Base-by-base conservation (phyloP, 2,329 filamentous ascomycete genomes). In the Phialocephala sp. region DNA sequence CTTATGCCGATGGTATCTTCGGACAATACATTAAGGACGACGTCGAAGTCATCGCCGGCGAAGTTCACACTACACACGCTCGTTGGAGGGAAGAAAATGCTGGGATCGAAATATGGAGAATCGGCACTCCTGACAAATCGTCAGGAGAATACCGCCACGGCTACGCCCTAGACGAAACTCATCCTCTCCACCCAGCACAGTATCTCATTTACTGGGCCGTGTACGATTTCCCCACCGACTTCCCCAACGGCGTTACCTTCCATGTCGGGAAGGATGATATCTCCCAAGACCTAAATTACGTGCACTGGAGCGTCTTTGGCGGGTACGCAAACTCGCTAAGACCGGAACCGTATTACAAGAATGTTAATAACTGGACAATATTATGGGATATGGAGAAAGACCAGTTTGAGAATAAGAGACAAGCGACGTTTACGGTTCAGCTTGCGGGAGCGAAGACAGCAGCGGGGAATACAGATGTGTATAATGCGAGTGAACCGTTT, bases 301-400 rank as follows among this genome's bases (percentile, higher is more conserved):
- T 89, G 4, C 88, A 90, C 73, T 90, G 87, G 88, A 85, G 83
- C 64, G 85, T 87, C 9, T 89, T 87, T 70, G 86, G 87, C 1
- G 84, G 84, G 6, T 78, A 83, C 35, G 84, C 79, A 1, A 84
- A 87, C 74, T 81, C 75, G 15, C 61, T 79, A 3, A 79, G 84
- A 0, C 75, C 79, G 0, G 76, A 80, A 54, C 75, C 80, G 5
- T 81, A 82, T 59, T 76, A 78, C 50, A 77, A 80, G 22, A 80
- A 80, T 68, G 80, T 87, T 32, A 87, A 86, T 73, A 87, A 88
- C 74, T 88, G 85, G 86, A 88, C 83, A 0, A 78, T 89, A 35
- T 71, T 80, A 0, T 89, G 87, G 66, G 80, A 85, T 62, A 71
- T 85, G 59, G 75, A 77, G 5, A 73, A 78, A 36, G 71, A 76